Evolutionary conservation across 768 basidiomycete species (phyloP).

Genomic region (Termitomyces sp.): DNA sequence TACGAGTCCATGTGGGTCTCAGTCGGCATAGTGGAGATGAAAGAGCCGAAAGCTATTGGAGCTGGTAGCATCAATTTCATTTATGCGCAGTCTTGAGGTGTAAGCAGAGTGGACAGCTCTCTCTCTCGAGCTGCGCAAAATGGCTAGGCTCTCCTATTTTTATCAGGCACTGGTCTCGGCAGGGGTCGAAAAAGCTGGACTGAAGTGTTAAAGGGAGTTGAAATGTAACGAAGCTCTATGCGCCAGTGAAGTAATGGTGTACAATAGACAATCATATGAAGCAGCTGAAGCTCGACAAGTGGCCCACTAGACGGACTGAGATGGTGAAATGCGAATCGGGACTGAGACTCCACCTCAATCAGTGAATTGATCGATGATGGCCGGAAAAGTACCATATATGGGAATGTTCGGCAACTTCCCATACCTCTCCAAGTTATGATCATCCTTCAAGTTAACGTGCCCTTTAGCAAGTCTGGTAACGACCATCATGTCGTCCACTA

Average conservation of each 20-base stretch:
- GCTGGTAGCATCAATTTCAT: neutral
- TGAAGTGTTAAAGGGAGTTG: neutral
- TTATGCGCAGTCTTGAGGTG: neutral
- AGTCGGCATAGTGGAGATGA: neutral
- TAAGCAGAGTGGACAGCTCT: neutral
- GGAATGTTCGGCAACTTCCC: constrained; percentile 2
- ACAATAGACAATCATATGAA: neutral
- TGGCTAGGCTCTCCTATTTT: neutral
- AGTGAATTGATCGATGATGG: constrained; percentile 4
- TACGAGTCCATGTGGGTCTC: neutral
- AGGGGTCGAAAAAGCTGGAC: too few relatives aligned
- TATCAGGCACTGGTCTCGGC: neutral
- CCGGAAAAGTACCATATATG: neutral
- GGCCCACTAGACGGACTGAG: neutral
- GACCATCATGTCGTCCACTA: constrained; percentile 26
- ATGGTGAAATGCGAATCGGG: neutral
- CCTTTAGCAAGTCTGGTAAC: constrained; percentile 14
- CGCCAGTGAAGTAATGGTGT: neutral
- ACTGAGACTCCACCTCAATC: neutral
- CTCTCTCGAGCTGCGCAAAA: neutral
- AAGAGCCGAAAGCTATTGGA: neutral
- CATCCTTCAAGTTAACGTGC: neutral
- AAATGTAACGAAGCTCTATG: neutral
- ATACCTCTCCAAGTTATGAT: neutral
- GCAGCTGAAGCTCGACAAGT: neutral